Evolutionary conservation across 495 filamentous ascomycete species (phyloP).

Genomic region (Aspergillus avenaceus): DNA sequence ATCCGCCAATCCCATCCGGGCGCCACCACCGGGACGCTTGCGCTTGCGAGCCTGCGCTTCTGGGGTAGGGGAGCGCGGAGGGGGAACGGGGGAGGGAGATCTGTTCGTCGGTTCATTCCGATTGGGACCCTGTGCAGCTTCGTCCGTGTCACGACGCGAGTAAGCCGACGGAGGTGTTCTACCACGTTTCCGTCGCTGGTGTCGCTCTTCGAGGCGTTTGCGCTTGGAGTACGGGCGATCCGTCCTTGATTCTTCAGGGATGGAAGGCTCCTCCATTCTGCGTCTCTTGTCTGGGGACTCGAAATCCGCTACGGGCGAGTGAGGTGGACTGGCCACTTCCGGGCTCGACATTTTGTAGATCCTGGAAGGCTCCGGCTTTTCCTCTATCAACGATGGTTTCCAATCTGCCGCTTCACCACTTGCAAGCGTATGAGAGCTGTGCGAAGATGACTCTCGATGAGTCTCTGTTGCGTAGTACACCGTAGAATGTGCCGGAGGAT

Average conservation of each 20-base stretch:
- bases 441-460: background rate
- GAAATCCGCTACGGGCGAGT: too few relatives aligned
- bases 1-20: slow-evolving; percentile 69
- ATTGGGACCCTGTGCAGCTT: slow-evolving; percentile 6
- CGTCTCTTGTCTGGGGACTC: background rate
- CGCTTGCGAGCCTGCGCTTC: slow-evolving; percentile 57
- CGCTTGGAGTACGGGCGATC: slow-evolving; percentile 34
- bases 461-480: background rate
- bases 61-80: slow-evolving; percentile 35
- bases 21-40: slow-evolving; percentile 80
- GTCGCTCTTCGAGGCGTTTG: slow-evolving; percentile 41
- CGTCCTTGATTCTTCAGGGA: slow-evolving; percentile 13
- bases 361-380: background rate
- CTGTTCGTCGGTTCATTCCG: slow-evolving; percentile 24
- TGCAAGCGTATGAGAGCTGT: background rate
- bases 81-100: slow-evolving; percentile 34
- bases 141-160: slow-evolving; percentile 36
- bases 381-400: background rate
- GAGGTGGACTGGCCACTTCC: background rate
- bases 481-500: background rate
- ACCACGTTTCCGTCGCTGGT: slow-evolving; percentile 37
- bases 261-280: slow-evolving; percentile 6
- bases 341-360: background rate
- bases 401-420: background rate
- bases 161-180: slow-evolving; percentile 38